Percentiles rank a stretch among this genome's conserved stretches.
These are phyloP conservation scores for Euphorbia lathyris DNA, from an alignment of 345 rosid genomes.

Conservation along the genomic window DNA sequence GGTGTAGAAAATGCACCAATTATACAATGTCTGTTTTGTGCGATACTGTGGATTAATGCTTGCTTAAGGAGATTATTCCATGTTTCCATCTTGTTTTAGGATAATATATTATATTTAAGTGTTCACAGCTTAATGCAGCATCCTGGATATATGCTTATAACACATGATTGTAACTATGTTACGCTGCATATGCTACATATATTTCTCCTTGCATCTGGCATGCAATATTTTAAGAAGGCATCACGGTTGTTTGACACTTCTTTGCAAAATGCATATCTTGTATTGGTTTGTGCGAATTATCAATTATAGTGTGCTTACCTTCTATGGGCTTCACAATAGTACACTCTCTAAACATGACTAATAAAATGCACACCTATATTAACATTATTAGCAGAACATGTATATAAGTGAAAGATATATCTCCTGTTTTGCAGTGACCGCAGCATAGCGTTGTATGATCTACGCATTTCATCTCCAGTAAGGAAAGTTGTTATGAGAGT, in stretches of 20 bases:
- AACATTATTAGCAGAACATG: background rate
- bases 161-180: background rate
- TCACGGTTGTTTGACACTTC: background rate
- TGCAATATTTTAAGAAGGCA: background rate
- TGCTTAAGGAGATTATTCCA: background rate
- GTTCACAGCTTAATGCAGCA: background rate
- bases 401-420: background rate
- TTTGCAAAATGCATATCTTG: background rate
- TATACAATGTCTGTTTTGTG: background rate
- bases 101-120: background rate
- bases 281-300: background rate
- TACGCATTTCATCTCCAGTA: slow-evolving; percentile 75
- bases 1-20: too few species aligned
- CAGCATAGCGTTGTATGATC: slow-evolving; percentile 72
- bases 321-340: background rate
- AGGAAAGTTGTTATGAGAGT: slow-evolving; percentile 85
- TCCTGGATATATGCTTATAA: background rate
- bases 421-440: slow-evolving; percentile 57
- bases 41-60: background rate
- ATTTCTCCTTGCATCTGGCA: background rate
- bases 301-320: background rate
- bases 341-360: background rate
- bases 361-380: background rate
- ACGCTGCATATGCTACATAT: background rate
- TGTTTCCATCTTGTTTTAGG: background rate